Evolutionary conservation across 805 yeast species (phyloP).

Genomic region (Lachancea sp.): DNA sequence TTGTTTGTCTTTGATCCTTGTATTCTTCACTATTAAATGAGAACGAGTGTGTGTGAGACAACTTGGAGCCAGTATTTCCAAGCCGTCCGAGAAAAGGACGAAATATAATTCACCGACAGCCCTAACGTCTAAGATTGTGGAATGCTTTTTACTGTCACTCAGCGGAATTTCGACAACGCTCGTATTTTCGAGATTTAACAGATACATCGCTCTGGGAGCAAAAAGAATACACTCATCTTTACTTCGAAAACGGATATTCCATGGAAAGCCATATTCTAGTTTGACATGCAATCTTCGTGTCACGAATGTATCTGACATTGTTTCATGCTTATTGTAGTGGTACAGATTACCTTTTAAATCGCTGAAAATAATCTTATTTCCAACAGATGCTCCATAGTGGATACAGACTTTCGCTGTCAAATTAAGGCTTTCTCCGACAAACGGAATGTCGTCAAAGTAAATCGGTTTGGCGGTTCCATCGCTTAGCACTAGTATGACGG

Average conservation of each 20-base stretch:
- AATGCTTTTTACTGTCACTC: background rate
- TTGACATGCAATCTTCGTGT: background rate
- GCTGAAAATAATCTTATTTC: background rate
- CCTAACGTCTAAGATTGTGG: conserved; percentile 20
- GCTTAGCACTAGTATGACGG: background rate
- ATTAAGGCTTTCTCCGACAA: background rate
- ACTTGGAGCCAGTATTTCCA: conserved; percentile 18
- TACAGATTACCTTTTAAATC: background rate
- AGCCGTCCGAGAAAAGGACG: conserved; percentile 21
- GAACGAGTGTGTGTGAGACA: conserved; percentile 20
- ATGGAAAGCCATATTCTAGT: background rate
- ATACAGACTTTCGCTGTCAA: background rate
- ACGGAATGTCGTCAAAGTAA: background rate
- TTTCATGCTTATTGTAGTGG: background rate
- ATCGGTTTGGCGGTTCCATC: background rate
- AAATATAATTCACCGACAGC: conserved; percentile 10
- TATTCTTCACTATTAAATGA: conserved; percentile 21
- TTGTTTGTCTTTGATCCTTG: conserved; percentile 21
- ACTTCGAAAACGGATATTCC: background rate
- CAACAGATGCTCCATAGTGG: background rate
- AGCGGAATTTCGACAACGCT: background rate
- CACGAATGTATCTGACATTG: background rate
- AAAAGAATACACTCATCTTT: conserved; percentile 1
- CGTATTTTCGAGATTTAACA: background rate
- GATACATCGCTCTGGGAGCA: background rate